A percentile compares a stretch with the other conserved stretches of the same genome.
Evolutionary conservation across 768 basidiomycete species (phyloP).

Genomic region (Hericium alpestre): DNA sequence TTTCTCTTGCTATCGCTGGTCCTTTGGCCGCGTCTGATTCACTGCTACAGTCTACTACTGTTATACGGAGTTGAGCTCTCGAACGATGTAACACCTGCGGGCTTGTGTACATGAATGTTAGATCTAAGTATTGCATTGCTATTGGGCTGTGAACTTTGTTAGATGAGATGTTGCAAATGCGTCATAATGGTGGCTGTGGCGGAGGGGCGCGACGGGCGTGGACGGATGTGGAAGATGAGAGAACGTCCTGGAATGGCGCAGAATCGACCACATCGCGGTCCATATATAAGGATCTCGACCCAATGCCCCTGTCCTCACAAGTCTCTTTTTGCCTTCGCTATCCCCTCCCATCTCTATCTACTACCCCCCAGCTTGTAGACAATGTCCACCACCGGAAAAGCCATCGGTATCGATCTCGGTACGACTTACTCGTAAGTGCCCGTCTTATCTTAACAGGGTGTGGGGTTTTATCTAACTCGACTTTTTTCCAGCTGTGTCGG

Average conservation of each 20-base stretch:
- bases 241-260: conserved; percentile 20
- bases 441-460: no score
- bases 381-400: conserved; percentile 37
- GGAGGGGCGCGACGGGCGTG: no score
- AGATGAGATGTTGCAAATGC: no score
- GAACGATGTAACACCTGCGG: not conserved
- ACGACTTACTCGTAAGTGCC: conserved; percentile 81
- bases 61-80: not conserved
- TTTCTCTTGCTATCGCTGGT: not conserved
- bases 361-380: conserved; percentile 4
- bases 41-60: not conserved
- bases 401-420: conserved; percentile 83
- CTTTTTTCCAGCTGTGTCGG: conserved; percentile 72
- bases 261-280: conserved; percentile 9
- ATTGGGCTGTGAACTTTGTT: not conserved
- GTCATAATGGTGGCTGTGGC: no score
- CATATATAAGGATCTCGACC: conserved; percentile 14
- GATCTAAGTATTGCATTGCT: not conserved
- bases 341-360: conserved; percentile 10
- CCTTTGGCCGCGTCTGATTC: no score
- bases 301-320: conserved; percentile 3
- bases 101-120: not conserved
- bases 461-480: conserved; percentile 2
- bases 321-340: conserved; percentile 10
- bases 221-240: conserved; percentile 7